Percentiles rank a stretch among this genome's conserved stretches.
Evolutionary conservation across 148 eudicot species (phyloP).

Genomic region (Camellia sinensis): DNA sequence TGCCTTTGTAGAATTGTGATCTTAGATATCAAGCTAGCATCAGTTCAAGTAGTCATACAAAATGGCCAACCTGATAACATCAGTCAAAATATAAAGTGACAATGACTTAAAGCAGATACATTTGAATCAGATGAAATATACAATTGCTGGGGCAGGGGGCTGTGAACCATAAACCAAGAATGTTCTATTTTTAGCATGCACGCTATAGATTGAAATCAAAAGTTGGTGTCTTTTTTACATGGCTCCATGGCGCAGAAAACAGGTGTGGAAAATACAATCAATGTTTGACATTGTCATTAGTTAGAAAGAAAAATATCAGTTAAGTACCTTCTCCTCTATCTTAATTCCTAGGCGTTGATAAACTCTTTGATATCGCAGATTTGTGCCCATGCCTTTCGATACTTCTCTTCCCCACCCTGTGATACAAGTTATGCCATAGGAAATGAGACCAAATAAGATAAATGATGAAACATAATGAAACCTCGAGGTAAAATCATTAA

Average conservation of each 20-base stretch:
- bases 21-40: background rate
- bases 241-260: background rate
- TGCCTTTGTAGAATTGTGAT: background rate
- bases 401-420: constrained; percentile 76
- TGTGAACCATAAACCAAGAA: background rate
- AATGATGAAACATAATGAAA: background rate
- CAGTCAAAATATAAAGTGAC: background rate
- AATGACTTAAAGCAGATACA: background rate
- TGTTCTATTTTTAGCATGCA: background rate
- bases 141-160: background rate
- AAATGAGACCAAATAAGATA: background rate
- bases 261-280: background rate
- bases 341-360: constrained; percentile 70
- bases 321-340: constrained; percentile 81
- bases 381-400: constrained; percentile 81
- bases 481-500: background rate
- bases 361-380: constrained; percentile 83
- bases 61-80: background rate
- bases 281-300: background rate
- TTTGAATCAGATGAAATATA: background rate
- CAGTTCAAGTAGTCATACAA: background rate
- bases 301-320: background rate
- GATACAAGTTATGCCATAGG: constrained; percentile 13
- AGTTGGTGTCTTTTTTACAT: background rate
- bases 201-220: background rate